Percentiles rank a stretch among this genome's conserved stretches.
These are phyloP conservation scores for Verticillium klebahnii DNA, from an alignment of 2,329 filamentous ascomycete genomes.

Conservation along the genomic window DNA sequence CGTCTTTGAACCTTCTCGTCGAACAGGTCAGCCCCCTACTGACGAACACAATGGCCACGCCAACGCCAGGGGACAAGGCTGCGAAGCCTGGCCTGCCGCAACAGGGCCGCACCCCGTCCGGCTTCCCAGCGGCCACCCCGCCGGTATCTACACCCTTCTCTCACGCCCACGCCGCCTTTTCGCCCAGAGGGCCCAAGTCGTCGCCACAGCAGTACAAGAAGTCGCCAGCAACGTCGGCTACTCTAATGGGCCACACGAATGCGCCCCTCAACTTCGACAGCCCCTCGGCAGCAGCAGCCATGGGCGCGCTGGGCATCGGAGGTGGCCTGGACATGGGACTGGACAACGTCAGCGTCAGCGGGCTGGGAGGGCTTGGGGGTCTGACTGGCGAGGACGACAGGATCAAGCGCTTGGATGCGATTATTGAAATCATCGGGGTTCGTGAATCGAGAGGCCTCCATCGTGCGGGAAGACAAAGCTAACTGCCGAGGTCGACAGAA, in stretches of 20 bases:
- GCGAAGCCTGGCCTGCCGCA: conserved; percentile 24
- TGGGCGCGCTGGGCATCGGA: conserved; percentile 50
- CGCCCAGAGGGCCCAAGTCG: conserved; percentile 51
- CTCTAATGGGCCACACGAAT: conserved; percentile 41
- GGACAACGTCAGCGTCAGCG: conserved; percentile 45
- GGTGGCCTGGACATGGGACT: conserved; percentile 46
- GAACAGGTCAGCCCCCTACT: not conserved
- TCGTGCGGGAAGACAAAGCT: conserved; percentile 24
- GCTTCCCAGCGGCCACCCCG: conserved; percentile 53
- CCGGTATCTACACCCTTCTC: conserved; percentile 65
- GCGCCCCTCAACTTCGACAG: conserved; percentile 57
- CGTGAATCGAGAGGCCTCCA: conserved; percentile 23
- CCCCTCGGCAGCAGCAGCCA: conserved; percentile 57
- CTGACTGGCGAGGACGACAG: conserved; percentile 50
- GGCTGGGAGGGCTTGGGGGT: conserved; percentile 30
- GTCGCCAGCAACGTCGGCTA: conserved; percentile 51
- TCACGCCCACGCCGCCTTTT: conserved; percentile 52
- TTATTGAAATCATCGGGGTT: conserved; percentile 47
- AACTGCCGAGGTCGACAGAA: conserved; percentile 5
- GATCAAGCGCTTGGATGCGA: conserved; percentile 46
- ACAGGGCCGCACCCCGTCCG: conserved; percentile 45
- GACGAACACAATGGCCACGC: not conserved
- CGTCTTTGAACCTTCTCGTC: not conserved
- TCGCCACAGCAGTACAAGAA: conserved; percentile 63
- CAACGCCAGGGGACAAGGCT: not conserved